A percentile compares a stretch with the other conserved stretches of the same genome.
These are phyloP conservation scores for Sugiyamaella xylanicola DNA, from an alignment of 1,139 yeast species.

Conservation along the genomic window DNA sequence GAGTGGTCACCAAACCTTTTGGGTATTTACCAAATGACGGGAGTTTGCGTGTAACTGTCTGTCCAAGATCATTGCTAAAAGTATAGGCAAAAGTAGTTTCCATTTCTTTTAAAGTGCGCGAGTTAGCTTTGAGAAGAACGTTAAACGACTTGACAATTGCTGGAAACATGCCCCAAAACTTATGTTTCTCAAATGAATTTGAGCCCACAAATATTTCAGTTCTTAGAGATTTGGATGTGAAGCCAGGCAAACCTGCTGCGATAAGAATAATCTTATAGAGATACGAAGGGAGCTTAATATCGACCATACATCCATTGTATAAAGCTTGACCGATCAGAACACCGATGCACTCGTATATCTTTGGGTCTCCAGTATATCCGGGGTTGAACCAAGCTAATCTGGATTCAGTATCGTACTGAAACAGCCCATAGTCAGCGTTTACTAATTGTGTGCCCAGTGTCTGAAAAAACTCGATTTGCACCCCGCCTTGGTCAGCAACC, in stretches of 20 bases:
- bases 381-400: constrained; percentile 32
- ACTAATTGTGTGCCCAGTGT: constrained; percentile 30
- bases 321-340: constrained; percentile 36
- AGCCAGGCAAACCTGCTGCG: constrained; percentile 9
- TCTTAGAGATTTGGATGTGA: constrained; percentile 15
- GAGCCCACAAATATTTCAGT: background rate
- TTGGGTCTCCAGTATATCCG: constrained; percentile 26
- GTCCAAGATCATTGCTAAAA: constrained; percentile 20
- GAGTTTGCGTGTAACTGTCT: background rate
- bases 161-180: constrained; percentile 9
- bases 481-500: constrained; percentile 40
- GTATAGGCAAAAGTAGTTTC: constrained; percentile 25
- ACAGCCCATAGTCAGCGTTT: constrained; percentile 24
- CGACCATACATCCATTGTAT: constrained; percentile 37
- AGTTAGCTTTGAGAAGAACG: background rate
- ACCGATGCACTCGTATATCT: constrained; percentile 31
- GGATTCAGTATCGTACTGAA: constrained; percentile 26
- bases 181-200: background rate
- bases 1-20: constrained; percentile 25
- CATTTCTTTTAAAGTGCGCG: constrained; percentile 17
- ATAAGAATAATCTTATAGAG: constrained; percentile 27
- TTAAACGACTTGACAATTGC: constrained; percentile 1
- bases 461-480: constrained; percentile 38
- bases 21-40: constrained; percentile 6
- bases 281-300: constrained; percentile 31